Evolutionary conservation across 176 grass and related monocot species (phyloP).

Genomic region (Bothriochloa decipiens): DNA sequence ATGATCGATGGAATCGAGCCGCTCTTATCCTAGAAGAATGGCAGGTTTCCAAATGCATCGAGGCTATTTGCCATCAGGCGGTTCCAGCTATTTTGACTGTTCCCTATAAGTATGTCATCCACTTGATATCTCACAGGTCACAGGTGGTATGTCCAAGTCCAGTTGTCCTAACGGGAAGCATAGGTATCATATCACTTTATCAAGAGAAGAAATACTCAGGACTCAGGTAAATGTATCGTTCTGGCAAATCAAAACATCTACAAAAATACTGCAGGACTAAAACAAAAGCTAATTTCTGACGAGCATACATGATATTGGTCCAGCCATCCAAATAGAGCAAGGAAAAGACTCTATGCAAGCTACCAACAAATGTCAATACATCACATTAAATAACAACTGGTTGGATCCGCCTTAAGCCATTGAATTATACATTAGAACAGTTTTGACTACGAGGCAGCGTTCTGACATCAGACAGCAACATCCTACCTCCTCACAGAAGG

Average conservation of each 20-base stretch:
- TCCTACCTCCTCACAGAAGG: slow-evolving; percentile 40
- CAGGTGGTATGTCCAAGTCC: slow-evolving; percentile 66
- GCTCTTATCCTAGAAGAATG: slow-evolving; percentile 66
- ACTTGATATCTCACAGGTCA: slow-evolving; percentile 58
- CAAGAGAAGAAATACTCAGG: too few relatives aligned
- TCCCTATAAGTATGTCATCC: slow-evolving; percentile 66
- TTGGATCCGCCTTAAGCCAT: neutral
- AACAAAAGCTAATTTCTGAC: neutral
- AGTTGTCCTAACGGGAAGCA: slow-evolving; percentile 36
- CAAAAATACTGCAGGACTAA: neutral
- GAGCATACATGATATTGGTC: neutral
- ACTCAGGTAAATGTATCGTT: neutral
- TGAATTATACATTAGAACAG: neutral
- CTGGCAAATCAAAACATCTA: neutral
- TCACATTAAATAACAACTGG: slow-evolving; percentile 4
- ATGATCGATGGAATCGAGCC: slow-evolving; percentile 55
- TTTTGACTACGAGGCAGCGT: slow-evolving; percentile 17
- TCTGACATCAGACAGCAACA: slow-evolving; percentile 7
- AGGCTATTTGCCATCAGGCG: slow-evolving; percentile 81
- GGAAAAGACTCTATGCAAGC: neutral
- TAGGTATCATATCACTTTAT: too few relatives aligned
- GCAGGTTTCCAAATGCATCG: slow-evolving; percentile 79
- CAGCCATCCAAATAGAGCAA: neutral
- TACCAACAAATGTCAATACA: neutral
- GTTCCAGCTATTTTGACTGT: slow-evolving; percentile 72